Evolutionary conservation across 2,329 filamentous ascomycete genomes (phyloP).

Genomic region (Arachnomyces sp.): DNA sequence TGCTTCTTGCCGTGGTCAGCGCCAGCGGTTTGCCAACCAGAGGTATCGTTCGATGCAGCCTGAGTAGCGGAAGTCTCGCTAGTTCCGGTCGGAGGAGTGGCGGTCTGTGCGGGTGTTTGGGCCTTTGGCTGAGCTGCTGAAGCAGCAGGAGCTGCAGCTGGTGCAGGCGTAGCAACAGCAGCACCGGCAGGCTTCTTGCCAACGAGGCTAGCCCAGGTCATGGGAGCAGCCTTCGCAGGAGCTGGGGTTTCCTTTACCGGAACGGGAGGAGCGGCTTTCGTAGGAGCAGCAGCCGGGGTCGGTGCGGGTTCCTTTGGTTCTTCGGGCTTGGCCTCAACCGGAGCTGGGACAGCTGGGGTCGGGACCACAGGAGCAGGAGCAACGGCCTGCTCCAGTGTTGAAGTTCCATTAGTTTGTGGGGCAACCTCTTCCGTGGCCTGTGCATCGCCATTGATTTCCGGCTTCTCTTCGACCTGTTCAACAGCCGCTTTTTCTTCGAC

Average conservation of each 20-base stretch:
- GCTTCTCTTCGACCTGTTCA: background rate
- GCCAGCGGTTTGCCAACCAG: conserved; percentile 84
- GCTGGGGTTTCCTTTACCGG: conserved; percentile 48
- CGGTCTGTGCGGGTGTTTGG: conserved; percentile 24
- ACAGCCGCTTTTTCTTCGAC: conserved; percentile 3
- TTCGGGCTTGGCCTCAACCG: conserved; percentile 44
- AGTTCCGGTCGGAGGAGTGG: conserved; percentile 32
- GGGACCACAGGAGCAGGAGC: no score
- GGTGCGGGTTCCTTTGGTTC: conserved; percentile 59
- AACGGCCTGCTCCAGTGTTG: no score
- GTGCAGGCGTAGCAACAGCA: conserved; percentile 27
- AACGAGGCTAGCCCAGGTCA: conserved; percentile 61
- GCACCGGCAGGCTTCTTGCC: conserved; percentile 36
- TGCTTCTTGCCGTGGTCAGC: conserved; percentile 74
- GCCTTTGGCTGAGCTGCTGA: conserved; percentile 27
- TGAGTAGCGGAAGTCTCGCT: conserved; percentile 61
- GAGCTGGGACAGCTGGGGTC: conserved; percentile 26
- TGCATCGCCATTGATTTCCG: conserved; percentile 18
- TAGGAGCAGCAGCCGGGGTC: conserved; percentile 47
- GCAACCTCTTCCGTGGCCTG: conserved; percentile 7
- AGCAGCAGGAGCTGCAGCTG: conserved; percentile 23
- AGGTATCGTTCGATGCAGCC: conserved; percentile 58
- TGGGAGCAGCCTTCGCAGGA: conserved; percentile 44
- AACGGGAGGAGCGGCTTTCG: conserved; percentile 30
- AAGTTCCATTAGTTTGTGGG: no score